Conservation (phyloP, 2,329 filamentous ascomycete species). For the Tolypocladium paradoxum region DNA sequence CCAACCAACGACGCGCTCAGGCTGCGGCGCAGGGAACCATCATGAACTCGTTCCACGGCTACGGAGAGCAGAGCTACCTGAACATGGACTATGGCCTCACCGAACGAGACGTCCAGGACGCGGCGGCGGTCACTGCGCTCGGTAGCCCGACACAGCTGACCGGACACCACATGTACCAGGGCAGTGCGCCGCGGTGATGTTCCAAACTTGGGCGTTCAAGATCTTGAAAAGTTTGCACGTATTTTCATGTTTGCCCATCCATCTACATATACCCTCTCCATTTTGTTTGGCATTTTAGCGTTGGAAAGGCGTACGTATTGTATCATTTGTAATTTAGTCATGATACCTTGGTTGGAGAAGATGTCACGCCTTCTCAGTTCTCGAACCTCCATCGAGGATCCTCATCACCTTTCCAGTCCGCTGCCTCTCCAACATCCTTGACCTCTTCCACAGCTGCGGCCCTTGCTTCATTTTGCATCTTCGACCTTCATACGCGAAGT, state of each 20-base stretch:
- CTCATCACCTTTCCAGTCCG: slow-evolving; percentile 50
- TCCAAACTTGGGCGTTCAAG: background rate
- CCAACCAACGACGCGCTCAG: slow-evolving; percentile 6
- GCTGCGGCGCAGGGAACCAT: slow-evolving; percentile 5
- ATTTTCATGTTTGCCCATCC: background rate
- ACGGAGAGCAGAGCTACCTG: slow-evolving; percentile 12
- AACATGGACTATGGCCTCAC: slow-evolving; percentile 14
- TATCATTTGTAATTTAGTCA: background rate
- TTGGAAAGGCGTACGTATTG: background rate
- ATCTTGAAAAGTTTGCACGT: background rate
- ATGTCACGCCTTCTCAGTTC: slow-evolving; percentile 23
- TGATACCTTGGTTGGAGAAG: background rate
- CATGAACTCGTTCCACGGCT: slow-evolving; percentile 10
- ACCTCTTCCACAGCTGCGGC: slow-evolving; percentile 30
- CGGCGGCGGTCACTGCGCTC: slow-evolving; percentile 7
- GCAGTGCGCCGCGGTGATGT: slow-evolving; percentile 9
- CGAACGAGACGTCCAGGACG: slow-evolving; percentile 9
- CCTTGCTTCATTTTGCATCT: slow-evolving; percentile 45
- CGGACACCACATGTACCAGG: slow-evolving; percentile 11
- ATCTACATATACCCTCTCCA: background rate
- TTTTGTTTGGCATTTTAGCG: background rate
- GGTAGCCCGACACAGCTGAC: slow-evolving; percentile 10
- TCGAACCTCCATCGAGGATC: slow-evolving; percentile 59
- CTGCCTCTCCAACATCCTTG: slow-evolving; percentile 36
- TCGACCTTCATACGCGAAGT: slow-evolving; percentile 42